phyloP scores from a whole-genome alignment of 2,329 filamentous ascomycete species.

The Orbilia brochopaga region DNA sequence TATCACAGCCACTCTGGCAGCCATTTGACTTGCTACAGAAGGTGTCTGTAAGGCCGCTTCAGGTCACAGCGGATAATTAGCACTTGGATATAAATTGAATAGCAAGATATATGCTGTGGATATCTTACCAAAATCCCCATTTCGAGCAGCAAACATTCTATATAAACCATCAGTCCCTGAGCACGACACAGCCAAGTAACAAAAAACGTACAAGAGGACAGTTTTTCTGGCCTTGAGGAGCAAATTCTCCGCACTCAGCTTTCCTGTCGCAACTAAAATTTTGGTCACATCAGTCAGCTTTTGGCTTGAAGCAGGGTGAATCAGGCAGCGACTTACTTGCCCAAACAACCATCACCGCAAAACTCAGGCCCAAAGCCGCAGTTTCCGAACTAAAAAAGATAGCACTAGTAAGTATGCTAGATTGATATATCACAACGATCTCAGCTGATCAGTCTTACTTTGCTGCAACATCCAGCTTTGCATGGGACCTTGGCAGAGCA shows the following conservation, averaged over 20 bases:
- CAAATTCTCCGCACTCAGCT: conserved; percentile 56
- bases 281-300: conserved; percentile 52
- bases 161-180: not conserved
- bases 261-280: conserved; percentile 57
- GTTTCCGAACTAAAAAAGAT: conserved; percentile 8
- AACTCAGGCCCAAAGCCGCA: conserved; percentile 12
- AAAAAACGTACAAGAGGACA: conserved; percentile 55
- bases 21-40: conserved; percentile 11
- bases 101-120: too few relatives aligned
- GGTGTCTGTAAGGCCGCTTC: not conserved
- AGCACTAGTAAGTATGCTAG: not conserved
- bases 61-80: not conserved
- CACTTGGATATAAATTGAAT: not conserved
- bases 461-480: conserved; percentile 34
- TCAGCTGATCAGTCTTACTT: conserved; percentile 1
- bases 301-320: not conserved
- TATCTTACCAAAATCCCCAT: conserved; percentile 42
- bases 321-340: conserved; percentile 5
- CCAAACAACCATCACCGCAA: conserved; percentile 7
- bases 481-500: conserved; percentile 20
- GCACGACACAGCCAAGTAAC: not conserved
- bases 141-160: conserved; percentile 40
- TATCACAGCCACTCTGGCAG: conserved; percentile 16
- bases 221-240: conserved; percentile 51
- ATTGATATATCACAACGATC: not conserved